phyloP scores from a whole-genome alignment of 2,329 filamentous ascomycete genomes.

The Teratosphaeria destructans region DNA sequence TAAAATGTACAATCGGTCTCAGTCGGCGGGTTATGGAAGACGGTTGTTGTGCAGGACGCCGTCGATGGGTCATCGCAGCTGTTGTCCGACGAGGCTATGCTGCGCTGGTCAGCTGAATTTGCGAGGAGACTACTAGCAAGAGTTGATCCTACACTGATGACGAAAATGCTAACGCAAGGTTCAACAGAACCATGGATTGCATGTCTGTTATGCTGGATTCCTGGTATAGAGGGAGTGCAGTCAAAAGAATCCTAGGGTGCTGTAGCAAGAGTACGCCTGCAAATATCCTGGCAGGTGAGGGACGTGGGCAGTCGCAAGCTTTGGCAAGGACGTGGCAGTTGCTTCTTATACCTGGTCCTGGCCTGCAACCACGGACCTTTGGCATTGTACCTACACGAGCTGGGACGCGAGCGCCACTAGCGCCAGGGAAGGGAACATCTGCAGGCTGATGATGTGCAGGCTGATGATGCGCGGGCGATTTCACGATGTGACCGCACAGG shows the following conservation, averaged over 20 bases:
- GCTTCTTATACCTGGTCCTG: not conserved
- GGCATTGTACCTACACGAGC: not conserved
- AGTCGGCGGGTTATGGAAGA: not conserved
- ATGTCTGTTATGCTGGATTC: not conserved
- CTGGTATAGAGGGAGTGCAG: not conserved
- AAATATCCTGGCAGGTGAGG: not conserved
- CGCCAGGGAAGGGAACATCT: no score
- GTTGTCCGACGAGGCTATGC: not conserved
- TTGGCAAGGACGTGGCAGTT: not conserved
- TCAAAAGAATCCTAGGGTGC: not conserved
- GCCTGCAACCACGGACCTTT: not conserved
- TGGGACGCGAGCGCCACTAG: not conserved
- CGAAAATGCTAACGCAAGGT: not conserved
- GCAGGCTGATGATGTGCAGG: no score
- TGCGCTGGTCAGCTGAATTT: not conserved
- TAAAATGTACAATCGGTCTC: constrained; percentile 1
- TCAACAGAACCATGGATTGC: not conserved
- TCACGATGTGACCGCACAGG: not conserved
- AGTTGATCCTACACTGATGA: not conserved
- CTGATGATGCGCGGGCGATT: not conserved
- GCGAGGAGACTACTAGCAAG: no score
- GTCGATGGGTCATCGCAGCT: not conserved
- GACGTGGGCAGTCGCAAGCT: not conserved
- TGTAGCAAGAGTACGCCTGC: not conserved
- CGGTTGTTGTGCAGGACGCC: not conserved